Evolutionary conservation across 108 stramenopile species (phyloP), one percentile per base, ranked within the genome.

Genomic region (Conticribra guillardii): DNA sequence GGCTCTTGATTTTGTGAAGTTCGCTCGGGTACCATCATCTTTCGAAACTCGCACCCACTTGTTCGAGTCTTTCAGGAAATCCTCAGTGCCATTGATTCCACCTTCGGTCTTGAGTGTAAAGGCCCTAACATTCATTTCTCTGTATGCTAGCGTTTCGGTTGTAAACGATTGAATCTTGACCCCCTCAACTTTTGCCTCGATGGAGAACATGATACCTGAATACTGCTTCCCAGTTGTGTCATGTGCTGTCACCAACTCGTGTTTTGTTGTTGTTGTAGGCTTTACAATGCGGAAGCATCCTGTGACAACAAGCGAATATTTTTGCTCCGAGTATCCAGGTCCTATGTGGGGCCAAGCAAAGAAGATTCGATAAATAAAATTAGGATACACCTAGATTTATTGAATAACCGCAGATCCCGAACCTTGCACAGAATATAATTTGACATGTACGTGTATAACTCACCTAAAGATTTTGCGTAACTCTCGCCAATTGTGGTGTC

Each of bases 121-220:
- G 0, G 53, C 64, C 21, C 27, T 27, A 15, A 65, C 47, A 4
- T 53, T 53, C 0, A 9, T 33, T 18, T 34, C 21, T 19, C 50
- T 4, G 5, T 22, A 23, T 55, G 53, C 44, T 29, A 55, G 37
- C n/a, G 49, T 64, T 41, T 52, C 3, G 5, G 55, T 28, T 41
- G 53, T 9, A 18, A 67, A 67, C 1, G 66, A 67, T 14, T 45
- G 4, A 23, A 67, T 28, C 8, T 17, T 50, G 15, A 67, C 44
- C 18, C 54, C 66, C 4, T 27, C 26, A 1, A 17, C 5, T 53
- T 32, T 67, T 4, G 66, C 53, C 27, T 46, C 45, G 23, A 67
- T 26, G 26, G 66, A 54, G n/a, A 67, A 54, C 66, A 67, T 56
- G 22, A 67, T 45, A 0, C 66, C 66, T 4, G 37, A 4, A 22